These are phyloP conservation scores for Jatropha multifida DNA, from an alignment of 441 rosid genomes.

Conservation along the genomic window DNA sequence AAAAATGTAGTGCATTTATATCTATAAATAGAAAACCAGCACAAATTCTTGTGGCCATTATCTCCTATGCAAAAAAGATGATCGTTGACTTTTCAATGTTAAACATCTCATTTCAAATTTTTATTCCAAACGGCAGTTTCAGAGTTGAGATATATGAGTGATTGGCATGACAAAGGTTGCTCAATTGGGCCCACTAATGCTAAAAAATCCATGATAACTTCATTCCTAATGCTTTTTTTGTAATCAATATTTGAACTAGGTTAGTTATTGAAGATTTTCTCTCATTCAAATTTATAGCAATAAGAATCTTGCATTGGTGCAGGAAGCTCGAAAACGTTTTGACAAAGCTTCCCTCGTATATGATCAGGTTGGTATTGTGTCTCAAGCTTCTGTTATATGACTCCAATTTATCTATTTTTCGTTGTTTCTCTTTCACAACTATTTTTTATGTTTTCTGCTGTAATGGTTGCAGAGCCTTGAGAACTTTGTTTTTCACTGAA, in stretches of 20 bases:
- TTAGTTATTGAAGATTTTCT: not conserved
- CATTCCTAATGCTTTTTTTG: not conserved
- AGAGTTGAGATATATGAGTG: not conserved
- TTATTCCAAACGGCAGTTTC: not conserved
- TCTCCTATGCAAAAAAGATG: not conserved
- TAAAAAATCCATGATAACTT: constrained; percentile 1
- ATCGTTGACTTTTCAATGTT: constrained; percentile 2
- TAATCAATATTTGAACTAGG: not conserved
- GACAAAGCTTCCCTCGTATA: constrained; percentile 74
- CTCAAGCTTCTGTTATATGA: constrained; percentile 5
- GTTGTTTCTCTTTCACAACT: not conserved
- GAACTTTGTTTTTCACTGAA: not conserved
- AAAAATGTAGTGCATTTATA: not conserved
- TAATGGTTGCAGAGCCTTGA: not conserved
- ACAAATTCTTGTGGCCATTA: not conserved
- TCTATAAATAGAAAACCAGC: not conserved
- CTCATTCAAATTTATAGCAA: too few species aligned
- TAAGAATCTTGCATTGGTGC: constrained; percentile 22
- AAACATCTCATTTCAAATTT: not conserved
- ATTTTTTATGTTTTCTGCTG: not conserved
- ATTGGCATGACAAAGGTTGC: constrained; percentile 4
- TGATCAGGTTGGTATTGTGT: constrained; percentile 59
- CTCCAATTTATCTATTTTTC: not conserved
- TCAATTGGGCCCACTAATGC: not conserved
- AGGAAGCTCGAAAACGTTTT: constrained; percentile 86